phyloP scores from a whole-genome alignment of 2,329 filamentous ascomycete species.

The Anthostomella pinea region DNA sequence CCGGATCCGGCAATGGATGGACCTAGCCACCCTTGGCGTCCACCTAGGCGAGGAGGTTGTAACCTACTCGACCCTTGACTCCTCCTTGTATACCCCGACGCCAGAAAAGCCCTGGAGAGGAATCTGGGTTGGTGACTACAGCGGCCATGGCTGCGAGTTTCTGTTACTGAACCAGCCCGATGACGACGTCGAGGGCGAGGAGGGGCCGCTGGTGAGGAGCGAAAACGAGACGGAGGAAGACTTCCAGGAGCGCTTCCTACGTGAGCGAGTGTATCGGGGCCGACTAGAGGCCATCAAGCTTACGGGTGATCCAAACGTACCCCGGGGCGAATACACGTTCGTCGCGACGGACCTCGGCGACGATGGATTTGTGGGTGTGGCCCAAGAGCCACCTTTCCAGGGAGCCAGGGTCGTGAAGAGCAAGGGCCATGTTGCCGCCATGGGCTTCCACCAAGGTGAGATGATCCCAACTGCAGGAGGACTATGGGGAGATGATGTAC shows the following conservation, averaged over 20 bases:
- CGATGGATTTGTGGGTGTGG: slow-evolving; percentile 60
- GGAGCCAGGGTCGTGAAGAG: slow-evolving; percentile 72
- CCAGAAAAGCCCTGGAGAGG: slow-evolving; percentile 78
- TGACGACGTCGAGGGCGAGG: slow-evolving; percentile 42
- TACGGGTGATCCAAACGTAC: slow-evolving; percentile 87
- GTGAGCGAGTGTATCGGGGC: slow-evolving; percentile 57
- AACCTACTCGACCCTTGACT: slow-evolving; percentile 70
- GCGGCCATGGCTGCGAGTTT: slow-evolving; percentile 85
- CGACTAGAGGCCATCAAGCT: slow-evolving; percentile 81
- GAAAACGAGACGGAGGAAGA: slow-evolving; percentile 43
- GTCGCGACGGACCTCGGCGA: slow-evolving; percentile 73
- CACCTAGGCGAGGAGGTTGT: slow-evolving; percentile 54
- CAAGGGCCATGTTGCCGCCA: slow-evolving; percentile 72
- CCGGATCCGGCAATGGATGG: slow-evolving; percentile 72
- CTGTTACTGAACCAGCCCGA: slow-evolving; percentile 76
- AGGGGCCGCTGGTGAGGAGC: slow-evolving; percentile 38
- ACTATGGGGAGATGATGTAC: no score
- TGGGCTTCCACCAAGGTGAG: slow-evolving; percentile 71
- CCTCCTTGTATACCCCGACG: slow-evolving; percentile 76
- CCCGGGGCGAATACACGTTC: slow-evolving; percentile 81
- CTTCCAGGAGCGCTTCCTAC: slow-evolving; percentile 44
- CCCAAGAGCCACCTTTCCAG: slow-evolving; percentile 66
- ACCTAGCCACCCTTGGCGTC: slow-evolving; percentile 53
- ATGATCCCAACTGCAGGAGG: no score
- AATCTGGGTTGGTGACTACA: slow-evolving; percentile 91